phyloP scores from a whole-genome alignment of 495 filamentous ascomycete genomes.

The Trichoderma virens region DNA sequence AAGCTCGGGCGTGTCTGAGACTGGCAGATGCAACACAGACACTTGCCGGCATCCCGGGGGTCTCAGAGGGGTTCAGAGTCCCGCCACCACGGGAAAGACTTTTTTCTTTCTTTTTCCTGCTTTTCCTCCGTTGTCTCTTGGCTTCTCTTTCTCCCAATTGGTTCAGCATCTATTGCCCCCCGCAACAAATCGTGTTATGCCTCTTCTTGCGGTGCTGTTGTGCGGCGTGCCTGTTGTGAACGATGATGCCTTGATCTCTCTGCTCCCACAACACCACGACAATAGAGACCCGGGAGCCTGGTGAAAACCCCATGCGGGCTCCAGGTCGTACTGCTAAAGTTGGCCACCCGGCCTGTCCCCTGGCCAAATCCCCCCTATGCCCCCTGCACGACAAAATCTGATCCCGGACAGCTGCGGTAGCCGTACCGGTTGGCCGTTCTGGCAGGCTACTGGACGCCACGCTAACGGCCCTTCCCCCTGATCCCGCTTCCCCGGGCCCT shows the following conservation, averaged over 20 bases:
- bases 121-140: neutral
- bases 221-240: neutral
- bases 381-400: neutral
- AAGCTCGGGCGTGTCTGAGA: neutral
- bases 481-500: slow-evolving; percentile 7
- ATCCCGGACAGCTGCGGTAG: too few species aligned
- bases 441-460: neutral
- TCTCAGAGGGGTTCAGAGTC: neutral
- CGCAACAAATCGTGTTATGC: neutral
- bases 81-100: neutral
- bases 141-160: neutral
- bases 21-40: slow-evolving; percentile 3
- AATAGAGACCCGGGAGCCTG: neutral
- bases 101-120: neutral
- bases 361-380: neutral
- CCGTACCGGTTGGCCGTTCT: neutral
- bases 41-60: neutral
- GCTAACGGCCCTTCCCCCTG: neutral
- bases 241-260: neutral
- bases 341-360: neutral
- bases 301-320: neutral
- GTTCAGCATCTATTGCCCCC: neutral
- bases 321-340: neutral
- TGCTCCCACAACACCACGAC: neutral
- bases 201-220: neutral